Evolutionary conservation across 1,139 yeast species (phyloP), one percentile per base, ranked within the genome.

Genomic region (Blastobotrys aristatus): DNA sequence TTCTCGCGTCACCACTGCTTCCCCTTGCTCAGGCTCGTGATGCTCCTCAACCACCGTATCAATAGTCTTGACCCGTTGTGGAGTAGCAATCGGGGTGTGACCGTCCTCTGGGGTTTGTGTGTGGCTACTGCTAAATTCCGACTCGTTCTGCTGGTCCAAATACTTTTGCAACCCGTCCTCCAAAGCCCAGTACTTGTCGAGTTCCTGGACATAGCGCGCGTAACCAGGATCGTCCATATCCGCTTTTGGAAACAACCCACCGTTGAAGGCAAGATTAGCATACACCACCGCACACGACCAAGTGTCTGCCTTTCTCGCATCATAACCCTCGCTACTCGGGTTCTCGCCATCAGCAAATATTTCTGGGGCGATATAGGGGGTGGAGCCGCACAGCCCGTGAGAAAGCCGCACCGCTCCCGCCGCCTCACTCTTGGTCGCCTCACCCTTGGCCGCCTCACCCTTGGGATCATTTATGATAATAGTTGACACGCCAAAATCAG

Each of bases 301-400:
- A 37, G 86, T 80, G 66, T 88, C 96, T 4, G 85, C 86, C 40
- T 84, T 74, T 49, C 95, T 68, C 3, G 95, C 86, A 64, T 88
- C 96, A 65, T 85, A 88, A 54, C 44, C 60, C 75, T 39, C 42
- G 5, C 21, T 27, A 16, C 14, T 16, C 14, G 10, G 4, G 8
- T 20, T 18, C 4, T 39, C 17, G n/a, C 13, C 8, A 20, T 46
- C 54, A 6, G 43, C 37, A 42, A 61, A 86, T 58, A 86, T 94
- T 67, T 88, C 96, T 0, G 96, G 96, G 0, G 96, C 94, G 57
- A 88, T 85, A 61, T 87, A 88, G 1, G 96, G 95, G 8, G 84
- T 79, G 0, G 92, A 81, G 4, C 96, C 96, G 63, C 77, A 50
- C 20, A 53, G 40, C 4, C 58, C 59, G 3, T 29, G 26, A 24